A percentile compares a stretch with the other conserved stretches of the same genome.
Conservation (phyloP, 176 grass and related monocot species). For the Cenchrus purpureus region DNA sequence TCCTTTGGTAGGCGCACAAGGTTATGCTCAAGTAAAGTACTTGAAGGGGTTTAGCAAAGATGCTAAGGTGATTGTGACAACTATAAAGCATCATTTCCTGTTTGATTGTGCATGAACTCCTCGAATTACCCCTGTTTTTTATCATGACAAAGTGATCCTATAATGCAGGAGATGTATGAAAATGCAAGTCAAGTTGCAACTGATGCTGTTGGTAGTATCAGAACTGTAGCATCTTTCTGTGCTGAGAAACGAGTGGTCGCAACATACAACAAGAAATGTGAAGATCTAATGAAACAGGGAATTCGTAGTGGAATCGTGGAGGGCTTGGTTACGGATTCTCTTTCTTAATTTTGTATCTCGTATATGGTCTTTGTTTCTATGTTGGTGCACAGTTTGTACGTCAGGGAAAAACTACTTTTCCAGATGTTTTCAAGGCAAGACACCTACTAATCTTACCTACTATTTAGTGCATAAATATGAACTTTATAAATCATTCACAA, state of each 20-base stretch:
- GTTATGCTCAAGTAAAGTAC: conserved; percentile 72
- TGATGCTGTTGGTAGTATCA: conserved; percentile 63
- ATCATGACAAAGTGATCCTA: background rate
- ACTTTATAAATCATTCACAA: conserved; percentile 10
- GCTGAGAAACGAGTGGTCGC: conserved; percentile 58
- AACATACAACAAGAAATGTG: conserved; percentile 60
- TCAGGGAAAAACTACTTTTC: conserved; percentile 54
- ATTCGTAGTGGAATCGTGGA: conserved; percentile 53
- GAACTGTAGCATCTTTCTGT: conserved; percentile 66
- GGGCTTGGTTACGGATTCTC: conserved; percentile 59
- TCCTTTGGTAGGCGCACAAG: conserved; percentile 59
- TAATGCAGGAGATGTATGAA: conserved; percentile 60
- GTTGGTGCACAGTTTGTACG: conserved; percentile 57
- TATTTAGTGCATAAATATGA: background rate
- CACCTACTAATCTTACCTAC: background rate
- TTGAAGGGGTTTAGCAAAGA: conserved; percentile 65
- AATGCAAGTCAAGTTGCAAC: conserved; percentile 68
- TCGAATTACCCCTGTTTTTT: background rate
- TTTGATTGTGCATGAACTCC: background rate
- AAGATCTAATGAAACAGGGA: conserved; percentile 57
- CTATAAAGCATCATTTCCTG: background rate
- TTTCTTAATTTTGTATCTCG: conserved; percentile 46
- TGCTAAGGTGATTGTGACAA: conserved; percentile 58
- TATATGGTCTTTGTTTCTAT: conserved; percentile 61
- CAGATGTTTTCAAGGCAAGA: conserved; percentile 59